These are phyloP conservation scores for Mortierella antarctica DNA, from an alignment of 192 early-diverging fungal genomes.

Conservation along the genomic window DNA sequence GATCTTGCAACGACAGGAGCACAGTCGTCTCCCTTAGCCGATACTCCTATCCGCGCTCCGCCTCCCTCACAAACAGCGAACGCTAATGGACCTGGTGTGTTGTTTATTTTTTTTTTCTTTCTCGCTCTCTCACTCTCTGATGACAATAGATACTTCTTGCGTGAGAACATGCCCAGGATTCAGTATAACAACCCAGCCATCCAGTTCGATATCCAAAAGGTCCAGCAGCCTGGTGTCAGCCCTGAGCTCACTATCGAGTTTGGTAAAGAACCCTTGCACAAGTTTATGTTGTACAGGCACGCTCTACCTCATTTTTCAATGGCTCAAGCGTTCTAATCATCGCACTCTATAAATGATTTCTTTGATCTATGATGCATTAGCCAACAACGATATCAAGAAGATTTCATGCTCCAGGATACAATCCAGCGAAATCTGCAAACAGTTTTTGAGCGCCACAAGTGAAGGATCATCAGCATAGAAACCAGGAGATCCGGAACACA, in stretches of 20 bases:
- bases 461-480: conserved; percentile 28
- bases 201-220: conserved; percentile 57
- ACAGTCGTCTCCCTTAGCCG: not conserved
- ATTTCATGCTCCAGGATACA: conserved; percentile 55
- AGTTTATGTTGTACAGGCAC: not conserved
- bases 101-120: not conserved
- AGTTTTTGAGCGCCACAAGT: conserved; percentile 47
- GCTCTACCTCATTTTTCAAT: not conserved
- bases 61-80: not conserved
- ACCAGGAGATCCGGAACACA: not conserved
- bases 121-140: not conserved
- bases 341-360: not conserved
- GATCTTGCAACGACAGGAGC: not conserved
- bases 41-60: too few relatives aligned
- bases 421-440: conserved; percentile 51
- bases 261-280: conserved; percentile 45
- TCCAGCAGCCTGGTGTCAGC: conserved; percentile 48
- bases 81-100: not conserved
- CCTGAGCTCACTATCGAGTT: conserved; percentile 64
- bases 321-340: not conserved
- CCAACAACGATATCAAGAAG: conserved; percentile 51
- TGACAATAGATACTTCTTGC: conserved; percentile 59
- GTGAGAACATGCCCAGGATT: conserved; percentile 64
- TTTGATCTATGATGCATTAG: not conserved
- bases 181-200: conserved; percentile 66